Evolutionary conservation across 768 basidiomycete genomes (phyloP), one percentile per base, ranked within the genome.

Genomic region (Butyriboletus loyo): DNA sequence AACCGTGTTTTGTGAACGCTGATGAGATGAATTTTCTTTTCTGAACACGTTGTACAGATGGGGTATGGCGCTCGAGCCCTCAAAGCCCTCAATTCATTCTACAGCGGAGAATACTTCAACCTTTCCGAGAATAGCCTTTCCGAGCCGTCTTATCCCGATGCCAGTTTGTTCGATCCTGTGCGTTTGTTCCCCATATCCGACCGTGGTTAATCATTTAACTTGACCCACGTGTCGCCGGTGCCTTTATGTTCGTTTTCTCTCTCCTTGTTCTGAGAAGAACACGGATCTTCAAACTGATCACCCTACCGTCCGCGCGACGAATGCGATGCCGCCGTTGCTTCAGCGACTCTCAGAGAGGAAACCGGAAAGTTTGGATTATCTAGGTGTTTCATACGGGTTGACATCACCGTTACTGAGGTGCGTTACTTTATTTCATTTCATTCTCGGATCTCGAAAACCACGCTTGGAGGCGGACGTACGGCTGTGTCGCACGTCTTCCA

Each of bases 321-420:
- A 78, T 7, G 79, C 82, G 36, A 97, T 98, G 92, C 95, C 95
- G 0, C 94, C 96, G 1, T 79, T 99, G 5, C 79, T 99, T 1
- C 92, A 95, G 62, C 84, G 93, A 4, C 78, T 98, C 5, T 84
- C 89, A 1, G 95, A 98, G 66, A 81, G 89, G 30, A 89, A 87
- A 68, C 96, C 96, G 0, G 94, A 98, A 65, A 76, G 72, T 28
- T 76, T 99, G 22, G 96, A 98, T 70, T 99, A 96, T 64, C 76
- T 99, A 7, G 96, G 97, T 40, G 96, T 98, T 3, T 96, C 93
- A 14, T 99, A 96, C 66, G 97, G 97, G 7, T 75, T 99, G 45
- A 98, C 95, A 0, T 80, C 90, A 6, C 86, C 82, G 57, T 77
- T 98, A 1, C 79, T 98, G 36, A 77, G 87, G 86, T 86, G 44